Percentiles rank a stretch among this genome's conserved stretches.
Evolutionary conservation across 768 basidiomycete species (phyloP).

Genomic region (Calocybe cyanea): DNA sequence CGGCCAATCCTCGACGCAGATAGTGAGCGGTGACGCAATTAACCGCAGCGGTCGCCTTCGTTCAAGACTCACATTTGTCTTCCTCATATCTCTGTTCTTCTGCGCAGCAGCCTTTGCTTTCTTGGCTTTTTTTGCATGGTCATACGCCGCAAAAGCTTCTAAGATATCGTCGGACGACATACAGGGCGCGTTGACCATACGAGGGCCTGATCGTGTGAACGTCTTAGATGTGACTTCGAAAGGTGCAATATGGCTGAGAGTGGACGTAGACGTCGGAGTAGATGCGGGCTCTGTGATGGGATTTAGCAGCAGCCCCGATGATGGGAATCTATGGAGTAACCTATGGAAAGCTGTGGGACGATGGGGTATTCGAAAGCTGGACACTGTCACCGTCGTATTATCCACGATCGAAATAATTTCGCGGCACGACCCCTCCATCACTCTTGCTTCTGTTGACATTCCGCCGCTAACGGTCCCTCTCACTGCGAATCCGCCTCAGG

Average conservation of each 20-base stretch:
- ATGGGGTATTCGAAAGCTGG: constrained; percentile 57
- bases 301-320: constrained; percentile 39
- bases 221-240: constrained; percentile 57
- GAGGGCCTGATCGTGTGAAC: constrained; percentile 59
- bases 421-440: constrained; percentile 30
- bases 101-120: constrained; percentile 42
- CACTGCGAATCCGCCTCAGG: constrained; percentile 46
- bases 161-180: constrained; percentile 54
- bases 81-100: constrained; percentile 51
- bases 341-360: constrained; percentile 67
- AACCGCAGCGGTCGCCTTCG: constrained; percentile 30
- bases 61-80: constrained; percentile 43
- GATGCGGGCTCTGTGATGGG: constrained; percentile 62
- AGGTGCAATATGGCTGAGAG: constrained; percentile 55
- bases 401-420: constrained; percentile 48
- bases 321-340: constrained; percentile 36
- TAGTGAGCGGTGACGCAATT: constrained; percentile 18
- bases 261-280: constrained; percentile 59
- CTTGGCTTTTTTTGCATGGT: constrained; percentile 55
- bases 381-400: constrained; percentile 53
- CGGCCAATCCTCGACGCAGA: constrained; percentile 30
- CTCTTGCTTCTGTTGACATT: constrained; percentile 45
- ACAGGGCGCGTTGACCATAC: constrained; percentile 47
- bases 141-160: constrained; percentile 58
- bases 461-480: constrained; percentile 55